Evolutionary conservation across 2,329 filamentous ascomycete genomes (phyloP).

Genomic region (Neurospora sp.): DNA sequence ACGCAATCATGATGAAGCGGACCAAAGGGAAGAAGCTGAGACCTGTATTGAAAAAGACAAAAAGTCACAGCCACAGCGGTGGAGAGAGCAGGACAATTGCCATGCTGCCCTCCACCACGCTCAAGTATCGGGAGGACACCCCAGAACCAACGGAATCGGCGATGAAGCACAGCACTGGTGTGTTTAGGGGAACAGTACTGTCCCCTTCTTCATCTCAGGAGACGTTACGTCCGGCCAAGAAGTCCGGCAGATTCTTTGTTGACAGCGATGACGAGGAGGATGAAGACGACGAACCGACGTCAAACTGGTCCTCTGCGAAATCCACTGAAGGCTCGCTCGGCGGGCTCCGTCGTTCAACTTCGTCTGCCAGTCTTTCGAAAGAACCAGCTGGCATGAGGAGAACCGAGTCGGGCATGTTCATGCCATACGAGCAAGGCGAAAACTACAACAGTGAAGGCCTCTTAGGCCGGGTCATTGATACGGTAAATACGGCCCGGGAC

Average conservation of each 20-base stretch:
- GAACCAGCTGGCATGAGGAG: constrained; percentile 58
- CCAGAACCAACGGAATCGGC: constrained; percentile 54
- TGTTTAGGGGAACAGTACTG: constrained; percentile 39
- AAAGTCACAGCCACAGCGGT: constrained; percentile 26
- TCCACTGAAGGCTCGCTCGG: constrained; percentile 15
- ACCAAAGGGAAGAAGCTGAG: constrained; percentile 46
- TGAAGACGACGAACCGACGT: constrained; percentile 38
- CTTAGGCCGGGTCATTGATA: constrained; percentile 72
- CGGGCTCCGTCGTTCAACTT: constrained; percentile 37
- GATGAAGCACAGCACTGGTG: constrained; percentile 47
- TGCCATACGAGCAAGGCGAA: constrained; percentile 74
- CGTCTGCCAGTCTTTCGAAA: constrained; percentile 37
- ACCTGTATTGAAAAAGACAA: constrained; percentile 36
- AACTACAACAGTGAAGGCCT: constrained; percentile 50
- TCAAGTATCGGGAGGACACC: constrained; percentile 74
- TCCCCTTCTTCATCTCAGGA: constrained; percentile 76
- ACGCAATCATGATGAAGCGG: constrained; percentile 72
- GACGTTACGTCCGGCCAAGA: constrained; percentile 62
- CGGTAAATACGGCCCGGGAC: constrained; percentile 61
- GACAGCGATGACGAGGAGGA: constrained; percentile 50
- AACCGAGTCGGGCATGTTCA: constrained; percentile 81
- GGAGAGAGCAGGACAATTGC: constrained; percentile 75
- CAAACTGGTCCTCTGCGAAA: constrained; percentile 12
- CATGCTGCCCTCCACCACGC: constrained; percentile 74
- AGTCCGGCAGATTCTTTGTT: constrained; percentile 55